Base-by-base conservation (phyloP, 176 grass and related monocot species). In the Thinopyrum elongatum region DNA sequence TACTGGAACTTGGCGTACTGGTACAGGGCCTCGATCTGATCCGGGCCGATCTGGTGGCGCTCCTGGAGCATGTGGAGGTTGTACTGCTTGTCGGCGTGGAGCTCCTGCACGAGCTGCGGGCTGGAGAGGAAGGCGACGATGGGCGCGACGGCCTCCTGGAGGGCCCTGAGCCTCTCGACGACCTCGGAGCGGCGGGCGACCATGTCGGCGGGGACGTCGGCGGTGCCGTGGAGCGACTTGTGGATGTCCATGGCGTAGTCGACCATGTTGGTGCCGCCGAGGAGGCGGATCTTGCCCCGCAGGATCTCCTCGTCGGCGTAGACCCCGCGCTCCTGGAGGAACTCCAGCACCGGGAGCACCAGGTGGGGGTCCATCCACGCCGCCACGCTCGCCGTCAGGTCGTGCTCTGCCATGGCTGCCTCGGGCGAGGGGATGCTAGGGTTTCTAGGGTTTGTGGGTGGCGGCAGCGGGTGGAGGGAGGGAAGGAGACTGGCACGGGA, bases 221-320 rank as follows among this genome's bases (percentile, higher is more conserved):
- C 93, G 33, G 97, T 94, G 33, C 84, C 90, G 65, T 95, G 88
- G 42, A 95, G 97, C 19, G 94, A 90, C 89, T 92, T 98, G 84
- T 95, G 93, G 77, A 95, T 95, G 83, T 98, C 97, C 94, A 98
- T 95, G 78, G 97, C 93, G 74, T 98, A 95, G 74, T 95, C 97
- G 38, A 98, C 97, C 97, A 98, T 98, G 86, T 95, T 98, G 33
- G 97, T 95, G 78, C 95, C 91, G 86, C 88, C 84, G 86, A 98
- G 93, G 61, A 98, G 93, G 44, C 86, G 81, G 84, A 98, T 94
- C 88, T 98, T 98, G 34, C 86, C 93, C 88, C 92, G 88, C 12
- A 93, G 93, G 79, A 98, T 92, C 88, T 95, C 90, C 3, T 84
- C 79, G 70, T 94, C 86, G 29, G 80, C 82, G 88, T 98, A 94